These are phyloP conservation scores for Tulasnella sp. DNA, from an alignment of 768 basidiomycete species.

Conservation along the genomic window DNA sequence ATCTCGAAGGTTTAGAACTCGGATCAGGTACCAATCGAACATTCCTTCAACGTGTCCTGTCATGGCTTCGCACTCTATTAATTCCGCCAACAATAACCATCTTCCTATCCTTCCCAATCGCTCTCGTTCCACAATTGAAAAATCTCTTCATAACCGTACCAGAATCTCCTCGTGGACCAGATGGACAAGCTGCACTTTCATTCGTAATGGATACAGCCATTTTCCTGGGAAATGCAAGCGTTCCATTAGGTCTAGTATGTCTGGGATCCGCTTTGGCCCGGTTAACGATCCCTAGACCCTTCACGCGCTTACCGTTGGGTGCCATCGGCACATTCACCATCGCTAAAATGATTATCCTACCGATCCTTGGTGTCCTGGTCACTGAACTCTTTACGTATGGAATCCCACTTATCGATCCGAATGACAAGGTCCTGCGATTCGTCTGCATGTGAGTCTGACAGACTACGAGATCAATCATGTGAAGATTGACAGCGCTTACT, in stretches of 20 bases:
- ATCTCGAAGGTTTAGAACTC: background rate
- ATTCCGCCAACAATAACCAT: constrained; percentile 43
- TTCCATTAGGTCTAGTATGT: constrained; percentile 49
- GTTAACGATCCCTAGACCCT: constrained; percentile 35
- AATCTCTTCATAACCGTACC: constrained; percentile 43
- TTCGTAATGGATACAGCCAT: constrained; percentile 43
- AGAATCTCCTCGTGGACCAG: constrained; percentile 38
- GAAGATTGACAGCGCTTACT: background rate
- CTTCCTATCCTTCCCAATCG: constrained; percentile 40
- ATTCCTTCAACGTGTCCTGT: background rate
- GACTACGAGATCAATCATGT: background rate
- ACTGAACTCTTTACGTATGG: constrained; percentile 35
- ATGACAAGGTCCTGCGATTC: constrained; percentile 49
- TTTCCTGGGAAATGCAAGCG: constrained; percentile 50
- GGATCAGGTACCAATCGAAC: background rate
- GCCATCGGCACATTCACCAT: constrained; percentile 43
- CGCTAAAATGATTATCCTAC: constrained; percentile 43
- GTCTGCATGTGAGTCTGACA: constrained; percentile 47
- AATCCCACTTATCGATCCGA: constrained; percentile 34
- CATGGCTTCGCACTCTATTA: constrained; percentile 30
- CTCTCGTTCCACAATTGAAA: constrained; percentile 44
- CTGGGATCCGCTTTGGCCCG: constrained; percentile 52
- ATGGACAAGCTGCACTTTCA: constrained; percentile 53
- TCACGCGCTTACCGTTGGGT: constrained; percentile 31
- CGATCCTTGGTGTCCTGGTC: constrained; percentile 48